Evolutionary conservation across 1,284 basidiomycete species (phyloP), one percentile per base, ranked within the genome.

Genomic region (Ganoderma sp.): DNA sequence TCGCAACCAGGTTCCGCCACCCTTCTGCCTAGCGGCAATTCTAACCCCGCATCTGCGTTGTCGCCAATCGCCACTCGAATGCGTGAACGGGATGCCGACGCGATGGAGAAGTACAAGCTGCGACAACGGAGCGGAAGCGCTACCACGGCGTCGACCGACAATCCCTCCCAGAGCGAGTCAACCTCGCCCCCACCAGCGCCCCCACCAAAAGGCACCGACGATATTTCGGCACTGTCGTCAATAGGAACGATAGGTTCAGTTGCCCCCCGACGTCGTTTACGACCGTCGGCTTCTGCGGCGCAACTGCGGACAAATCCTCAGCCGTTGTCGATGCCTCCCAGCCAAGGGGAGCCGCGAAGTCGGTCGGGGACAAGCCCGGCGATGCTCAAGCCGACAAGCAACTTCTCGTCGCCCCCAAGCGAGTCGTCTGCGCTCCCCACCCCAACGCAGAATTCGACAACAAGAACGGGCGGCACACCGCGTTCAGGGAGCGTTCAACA

Each of bases 61-160:
- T 90, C 93, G 10, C 91, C 90, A 1, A 86, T 94, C 67, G 90
- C 89, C 22, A 90, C 82, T 70, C 89, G 92, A 39, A 90, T 94
- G 83, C 85, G 89, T 73, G 90, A 93, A 79, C 84, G 88, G 67
- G 93, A 94, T 76, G 92, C 92, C 34, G 90, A 91, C 77, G 93
- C 92, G 34, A 93, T 92, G 83, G 91, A 93, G 76, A 92, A 93
- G 75, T 94, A 94, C 76, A 84, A 92, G 77, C 82, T 86, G 70
- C 87, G 92, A 64, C 91, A 91, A 81, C 85, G 92, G 65, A 93
- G 91, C 77, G 92, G 90, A 63, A 93, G 92, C 75, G 87, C 84
- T 67, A 86, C 87, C 57, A 88, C 89, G 45, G 83, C 88, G 22
- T 91, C 90, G 0, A 91, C 90, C 28, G 91, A 92, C 74, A 87